These are phyloP conservation scores for Hortiboletus flavorubellus DNA, from an alignment of 768 basidiomycete genomes.

Conservation along the genomic window DNA sequence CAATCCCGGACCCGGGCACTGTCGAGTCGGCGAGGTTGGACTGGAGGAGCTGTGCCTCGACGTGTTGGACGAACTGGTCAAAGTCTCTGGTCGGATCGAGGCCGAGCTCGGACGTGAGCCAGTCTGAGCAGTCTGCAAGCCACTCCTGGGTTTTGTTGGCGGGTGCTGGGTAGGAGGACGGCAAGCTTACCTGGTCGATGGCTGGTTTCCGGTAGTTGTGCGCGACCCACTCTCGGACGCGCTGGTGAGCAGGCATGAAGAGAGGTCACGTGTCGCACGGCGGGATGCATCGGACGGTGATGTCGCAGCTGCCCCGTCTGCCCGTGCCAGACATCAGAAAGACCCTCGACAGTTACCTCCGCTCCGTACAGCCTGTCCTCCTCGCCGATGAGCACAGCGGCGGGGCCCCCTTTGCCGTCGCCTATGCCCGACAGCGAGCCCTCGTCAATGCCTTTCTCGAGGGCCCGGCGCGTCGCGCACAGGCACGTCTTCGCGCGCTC, in stretches of 20 bases:
- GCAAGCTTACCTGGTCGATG: slow-evolving; percentile 53
- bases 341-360: slow-evolving; percentile 75
- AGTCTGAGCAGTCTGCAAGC: slow-evolving; percentile 69
- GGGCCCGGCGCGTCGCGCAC: slow-evolving; percentile 15
- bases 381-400: slow-evolving; percentile 67
- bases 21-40: slow-evolving; percentile 75
- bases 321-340: slow-evolving; percentile 78
- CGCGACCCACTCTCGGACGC: slow-evolving; percentile 52
- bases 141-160: slow-evolving; percentile 51
- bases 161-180: not conserved
- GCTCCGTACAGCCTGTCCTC: slow-evolving; percentile 74
- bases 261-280: slow-evolving; percentile 6
- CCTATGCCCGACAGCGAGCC: slow-evolving; percentile 18
- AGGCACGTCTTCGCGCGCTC: slow-evolving; percentile 50
- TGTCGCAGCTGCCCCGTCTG: slow-evolving; percentile 55
- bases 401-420: slow-evolving; percentile 41
- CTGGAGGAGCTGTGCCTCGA: slow-evolving; percentile 65
- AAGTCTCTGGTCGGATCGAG: slow-evolving; percentile 48
- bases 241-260: slow-evolving; percentile 22
- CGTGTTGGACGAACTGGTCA: slow-evolving; percentile 47
- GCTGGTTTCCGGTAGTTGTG: slow-evolving; percentile 55
- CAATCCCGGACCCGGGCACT: slow-evolving; percentile 62
- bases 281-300: slow-evolving; percentile 18
- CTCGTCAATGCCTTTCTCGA: slow-evolving; percentile 19
- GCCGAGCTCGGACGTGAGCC: slow-evolving; percentile 49